phyloP scores from a whole-genome alignment of 139 green algal genomes.

The Gonium pectorale region DNA sequence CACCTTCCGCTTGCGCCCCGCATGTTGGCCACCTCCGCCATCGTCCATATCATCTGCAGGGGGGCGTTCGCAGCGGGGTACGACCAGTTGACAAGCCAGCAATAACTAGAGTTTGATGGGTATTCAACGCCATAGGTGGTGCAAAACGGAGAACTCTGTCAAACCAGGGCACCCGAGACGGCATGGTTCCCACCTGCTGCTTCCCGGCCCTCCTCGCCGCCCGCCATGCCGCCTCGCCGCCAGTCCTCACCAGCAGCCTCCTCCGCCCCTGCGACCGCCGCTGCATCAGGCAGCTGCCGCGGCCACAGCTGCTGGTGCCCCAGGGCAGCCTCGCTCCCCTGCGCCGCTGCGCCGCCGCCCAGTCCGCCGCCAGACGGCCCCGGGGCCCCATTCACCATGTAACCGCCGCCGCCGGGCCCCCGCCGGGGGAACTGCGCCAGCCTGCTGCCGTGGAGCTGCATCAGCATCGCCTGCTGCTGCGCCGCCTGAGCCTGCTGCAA shows the following conservation, averaged over 20 bases:
- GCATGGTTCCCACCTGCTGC: not conserved
- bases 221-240: not conserved
- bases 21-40: not conserved
- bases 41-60: not conserved
- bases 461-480: conserved; percentile 1
- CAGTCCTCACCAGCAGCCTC: not conserved
- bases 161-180: too few species aligned
- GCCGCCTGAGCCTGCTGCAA: too few species aligned
- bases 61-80: too few species aligned
- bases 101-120: too few species aligned
- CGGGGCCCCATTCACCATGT: too few species aligned
- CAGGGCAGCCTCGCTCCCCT: too few species aligned
- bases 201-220: conserved; percentile 24
- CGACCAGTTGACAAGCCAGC: too few species aligned
- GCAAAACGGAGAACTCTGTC: too few species aligned
- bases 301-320: not conserved
- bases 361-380: not conserved
- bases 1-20: conserved; percentile 29
- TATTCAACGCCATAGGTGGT: too few species aligned
- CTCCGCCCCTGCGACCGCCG: not conserved
- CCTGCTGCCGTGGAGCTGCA: not conserved
- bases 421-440: conserved; percentile 26
- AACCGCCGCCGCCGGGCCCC: not conserved
- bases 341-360: not conserved
- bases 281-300: not conserved